phyloP scores from a whole-genome alignment of 1,284 basidiomycete genomes.

The Grifola frondosa region DNA sequence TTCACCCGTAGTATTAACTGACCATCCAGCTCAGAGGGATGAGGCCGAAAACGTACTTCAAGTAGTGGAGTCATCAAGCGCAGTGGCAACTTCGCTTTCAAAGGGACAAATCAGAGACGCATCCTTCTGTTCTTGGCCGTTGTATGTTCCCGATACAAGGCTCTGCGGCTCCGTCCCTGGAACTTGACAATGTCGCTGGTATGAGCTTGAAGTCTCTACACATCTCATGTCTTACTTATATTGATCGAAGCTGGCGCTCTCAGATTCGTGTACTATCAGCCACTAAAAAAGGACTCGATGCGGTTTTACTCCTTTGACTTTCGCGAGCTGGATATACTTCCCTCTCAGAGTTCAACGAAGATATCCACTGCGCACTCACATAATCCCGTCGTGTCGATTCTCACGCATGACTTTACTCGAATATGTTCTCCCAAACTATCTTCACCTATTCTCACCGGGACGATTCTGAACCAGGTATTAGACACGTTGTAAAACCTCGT shows the following conservation, averaged over 20 bases:
- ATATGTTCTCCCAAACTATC: neutral
- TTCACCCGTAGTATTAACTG: neutral
- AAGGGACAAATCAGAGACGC: no score
- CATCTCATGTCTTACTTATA: neutral
- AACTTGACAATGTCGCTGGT: neutral
- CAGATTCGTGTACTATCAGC: constrained; percentile 13
- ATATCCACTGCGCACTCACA: neutral
- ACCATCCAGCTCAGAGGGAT: constrained; percentile 5
- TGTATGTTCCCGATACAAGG: neutral
- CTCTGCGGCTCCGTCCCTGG: neutral
- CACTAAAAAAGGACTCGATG: constrained; percentile 17
- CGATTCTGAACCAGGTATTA: constrained; percentile 16
- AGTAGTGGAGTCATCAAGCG: neutral
- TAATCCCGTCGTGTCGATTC: neutral
- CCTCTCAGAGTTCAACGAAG: constrained; percentile 7
- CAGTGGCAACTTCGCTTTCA: neutral
- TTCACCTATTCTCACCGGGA: neutral
- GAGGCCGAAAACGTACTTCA: neutral
- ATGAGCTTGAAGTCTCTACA: neutral
- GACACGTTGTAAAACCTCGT: neutral
- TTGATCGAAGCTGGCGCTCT: neutral
- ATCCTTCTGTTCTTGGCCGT: neutral
- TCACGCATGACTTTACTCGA: constrained; percentile 14
- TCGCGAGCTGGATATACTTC: constrained; percentile 21
- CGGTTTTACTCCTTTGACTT: constrained; percentile 22